Conservation (phyloP, 306 rosid species). For the Dalbergia oliveri region DNA sequence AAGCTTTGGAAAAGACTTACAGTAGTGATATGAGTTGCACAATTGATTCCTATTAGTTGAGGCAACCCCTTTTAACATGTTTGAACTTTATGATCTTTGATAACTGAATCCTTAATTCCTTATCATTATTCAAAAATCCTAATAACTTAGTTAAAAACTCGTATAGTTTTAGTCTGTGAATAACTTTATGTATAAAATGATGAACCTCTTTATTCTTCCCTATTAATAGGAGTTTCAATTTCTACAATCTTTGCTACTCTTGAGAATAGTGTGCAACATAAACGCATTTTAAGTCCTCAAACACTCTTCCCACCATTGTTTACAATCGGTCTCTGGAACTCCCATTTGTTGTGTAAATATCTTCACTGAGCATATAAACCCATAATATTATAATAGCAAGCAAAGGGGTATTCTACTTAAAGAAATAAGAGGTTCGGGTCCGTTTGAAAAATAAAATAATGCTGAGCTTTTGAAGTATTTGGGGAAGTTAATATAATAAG, state of each 20-base stretch:
- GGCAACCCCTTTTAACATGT: neutral
- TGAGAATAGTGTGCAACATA: neutral
- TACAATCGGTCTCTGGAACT: neutral
- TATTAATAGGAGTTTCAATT: neutral
- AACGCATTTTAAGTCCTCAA: neutral
- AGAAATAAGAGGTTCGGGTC: conserved; percentile 4
- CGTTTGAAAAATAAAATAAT: neutral
- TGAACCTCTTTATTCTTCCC: neutral
- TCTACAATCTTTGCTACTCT: neutral
- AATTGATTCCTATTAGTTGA: neutral
- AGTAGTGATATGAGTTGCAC: neutral
- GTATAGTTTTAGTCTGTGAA: neutral
- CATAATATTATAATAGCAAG: neutral
- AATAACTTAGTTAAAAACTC: neutral
- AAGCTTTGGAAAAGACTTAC: too few relatives aligned
- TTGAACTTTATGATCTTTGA: neutral
- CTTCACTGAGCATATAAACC: neutral
- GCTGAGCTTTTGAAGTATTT: neutral
- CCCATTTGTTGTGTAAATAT: neutral
- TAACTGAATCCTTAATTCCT: neutral
- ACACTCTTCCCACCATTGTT: neutral
- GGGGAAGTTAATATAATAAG: neutral
- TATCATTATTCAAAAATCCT: neutral
- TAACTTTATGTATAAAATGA: neutral
- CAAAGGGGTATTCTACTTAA: neutral